These are phyloP conservation scores for Dendryphion nanum DNA, from an alignment of 2,329 filamentous ascomycete species.

Conservation along the genomic window DNA sequence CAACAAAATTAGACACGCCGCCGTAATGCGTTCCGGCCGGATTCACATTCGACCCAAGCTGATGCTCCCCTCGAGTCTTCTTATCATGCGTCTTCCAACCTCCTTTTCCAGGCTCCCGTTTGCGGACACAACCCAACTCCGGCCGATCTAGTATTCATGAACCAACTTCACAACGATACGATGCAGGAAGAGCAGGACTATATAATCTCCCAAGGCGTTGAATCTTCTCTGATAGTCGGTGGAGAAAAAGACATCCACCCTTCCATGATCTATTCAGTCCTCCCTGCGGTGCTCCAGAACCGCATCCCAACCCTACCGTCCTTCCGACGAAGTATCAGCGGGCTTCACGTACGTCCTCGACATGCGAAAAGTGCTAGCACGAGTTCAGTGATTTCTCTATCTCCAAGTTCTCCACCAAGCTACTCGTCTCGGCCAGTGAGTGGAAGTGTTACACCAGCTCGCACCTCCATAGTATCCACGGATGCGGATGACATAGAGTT, in stretches of 20 bases:
- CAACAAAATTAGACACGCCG: too few relatives aligned
- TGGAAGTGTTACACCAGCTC: constrained; percentile 16
- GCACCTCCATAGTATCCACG: constrained; percentile 13
- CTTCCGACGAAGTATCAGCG: constrained; percentile 39
- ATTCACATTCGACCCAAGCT: too few relatives aligned
- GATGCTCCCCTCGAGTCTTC: too few relatives aligned
- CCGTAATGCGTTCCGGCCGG: too few relatives aligned
- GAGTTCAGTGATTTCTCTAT: constrained; percentile 17
- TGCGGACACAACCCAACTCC: too few relatives aligned
- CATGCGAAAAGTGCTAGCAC: constrained; percentile 15
- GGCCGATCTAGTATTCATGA: too few relatives aligned
- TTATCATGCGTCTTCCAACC: too few relatives aligned
- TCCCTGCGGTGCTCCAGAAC: constrained; percentile 54
- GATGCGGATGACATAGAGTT: constrained; percentile 21
- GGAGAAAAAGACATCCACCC: constrained; percentile 21
- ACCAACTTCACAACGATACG: too few relatives aligned
- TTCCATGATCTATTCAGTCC: constrained; percentile 54
- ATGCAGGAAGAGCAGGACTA: too few relatives aligned
- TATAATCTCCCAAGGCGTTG: too few relatives aligned
- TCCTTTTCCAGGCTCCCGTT: too few relatives aligned
- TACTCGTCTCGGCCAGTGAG: constrained; percentile 25
- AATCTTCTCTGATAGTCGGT: too few relatives aligned
- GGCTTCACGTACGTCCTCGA: constrained; percentile 18
- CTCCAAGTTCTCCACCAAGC: constrained; percentile 38
- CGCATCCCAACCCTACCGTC: constrained; percentile 53